Conservation (phyloP, 2,329 filamentous ascomycete species). For the Neonectria neomacrospora region DNA sequence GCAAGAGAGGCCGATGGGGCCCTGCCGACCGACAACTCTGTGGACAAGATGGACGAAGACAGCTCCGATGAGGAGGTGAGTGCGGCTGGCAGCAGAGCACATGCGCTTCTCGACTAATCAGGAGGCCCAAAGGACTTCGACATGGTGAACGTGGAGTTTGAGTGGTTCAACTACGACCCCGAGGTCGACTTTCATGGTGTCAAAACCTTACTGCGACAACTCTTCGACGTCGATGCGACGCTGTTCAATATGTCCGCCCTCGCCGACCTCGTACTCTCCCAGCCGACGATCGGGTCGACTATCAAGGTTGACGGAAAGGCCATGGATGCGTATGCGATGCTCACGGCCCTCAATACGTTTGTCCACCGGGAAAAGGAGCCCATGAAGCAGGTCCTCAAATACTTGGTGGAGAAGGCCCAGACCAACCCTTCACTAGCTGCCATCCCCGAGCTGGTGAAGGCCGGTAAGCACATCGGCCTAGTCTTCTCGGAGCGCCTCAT, state of each 20-base stretch:
- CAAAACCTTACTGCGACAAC: slow-evolving; percentile 88
- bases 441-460: slow-evolving; percentile 66
- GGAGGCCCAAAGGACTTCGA: slow-evolving; percentile 78
- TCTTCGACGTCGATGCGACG: slow-evolving; percentile 88
- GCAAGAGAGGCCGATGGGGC: slow-evolving; percentile 58
- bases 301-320: slow-evolving; percentile 98
- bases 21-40: slow-evolving; percentile 53
- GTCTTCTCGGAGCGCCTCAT: slow-evolving; percentile 93
- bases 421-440: slow-evolving; percentile 65
- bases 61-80: slow-evolving; percentile 65
- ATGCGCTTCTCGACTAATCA: slow-evolving; percentile 29
- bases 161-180: slow-evolving; percentile 96
- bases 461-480: slow-evolving; percentile 76
- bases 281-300: slow-evolving; percentile 89
- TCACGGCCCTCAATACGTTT: slow-evolving; percentile 86
- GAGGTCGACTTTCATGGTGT: slow-evolving; percentile 94
- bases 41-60: slow-evolving; percentile 63
- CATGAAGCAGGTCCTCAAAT: slow-evolving; percentile 76
- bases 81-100: slow-evolving; percentile 23
- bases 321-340: slow-evolving; percentile 90
- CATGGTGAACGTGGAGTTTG: slow-evolving; percentile 94
- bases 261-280: slow-evolving; percentile 85
- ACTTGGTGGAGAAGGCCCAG: slow-evolving; percentile 70
- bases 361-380: slow-evolving; percentile 81
- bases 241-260: slow-evolving; percentile 90